Conservation (phyloP, 306 rosid species). For the Boehmeria nivea region DNA sequence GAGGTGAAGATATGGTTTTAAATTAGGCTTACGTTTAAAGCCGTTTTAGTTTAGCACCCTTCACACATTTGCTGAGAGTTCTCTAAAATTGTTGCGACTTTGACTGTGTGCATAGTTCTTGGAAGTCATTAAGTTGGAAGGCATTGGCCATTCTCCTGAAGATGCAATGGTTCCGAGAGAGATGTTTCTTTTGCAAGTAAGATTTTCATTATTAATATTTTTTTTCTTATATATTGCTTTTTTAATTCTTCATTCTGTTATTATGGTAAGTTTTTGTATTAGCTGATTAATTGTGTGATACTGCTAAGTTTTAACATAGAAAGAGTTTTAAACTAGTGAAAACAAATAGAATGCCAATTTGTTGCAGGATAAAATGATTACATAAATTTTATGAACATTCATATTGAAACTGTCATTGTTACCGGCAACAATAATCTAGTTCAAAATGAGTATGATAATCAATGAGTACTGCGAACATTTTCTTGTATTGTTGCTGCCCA, state of each 20-base stretch:
- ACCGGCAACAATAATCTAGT: too few species aligned
- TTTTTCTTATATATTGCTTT: not conserved
- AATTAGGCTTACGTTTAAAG: too few species aligned
- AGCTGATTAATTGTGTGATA: not conserved
- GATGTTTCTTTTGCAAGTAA: constrained; percentile 87
- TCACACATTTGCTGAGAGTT: too few species aligned
- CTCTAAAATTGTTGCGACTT: not conserved
- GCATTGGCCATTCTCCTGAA: constrained; percentile 76
- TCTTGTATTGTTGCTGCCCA: too few species aligned
- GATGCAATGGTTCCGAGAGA: constrained; percentile 84
- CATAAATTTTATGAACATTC: too few species aligned
- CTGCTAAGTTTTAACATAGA: not conserved
- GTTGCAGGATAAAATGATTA: too few species aligned
- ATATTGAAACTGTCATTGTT: too few species aligned
- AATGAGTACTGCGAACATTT: too few species aligned
- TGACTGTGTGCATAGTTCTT: constrained; percentile 51
- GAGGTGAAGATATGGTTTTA: constrained; percentile 39
- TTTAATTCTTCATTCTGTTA: not conserved
- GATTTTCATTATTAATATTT: constrained; percentile 6
- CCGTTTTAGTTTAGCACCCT: too few species aligned
- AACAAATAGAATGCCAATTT: too few species aligned
- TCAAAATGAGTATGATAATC: too few species aligned
- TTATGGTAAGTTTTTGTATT: not conserved
- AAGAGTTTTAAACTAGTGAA: too few species aligned
- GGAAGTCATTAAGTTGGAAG: constrained; percentile 92